Evolutionary conservation across 2,329 filamentous ascomycete genomes (phyloP), one percentile per base, ranked within the genome.

Genomic region (Penicillium corylophilum): DNA sequence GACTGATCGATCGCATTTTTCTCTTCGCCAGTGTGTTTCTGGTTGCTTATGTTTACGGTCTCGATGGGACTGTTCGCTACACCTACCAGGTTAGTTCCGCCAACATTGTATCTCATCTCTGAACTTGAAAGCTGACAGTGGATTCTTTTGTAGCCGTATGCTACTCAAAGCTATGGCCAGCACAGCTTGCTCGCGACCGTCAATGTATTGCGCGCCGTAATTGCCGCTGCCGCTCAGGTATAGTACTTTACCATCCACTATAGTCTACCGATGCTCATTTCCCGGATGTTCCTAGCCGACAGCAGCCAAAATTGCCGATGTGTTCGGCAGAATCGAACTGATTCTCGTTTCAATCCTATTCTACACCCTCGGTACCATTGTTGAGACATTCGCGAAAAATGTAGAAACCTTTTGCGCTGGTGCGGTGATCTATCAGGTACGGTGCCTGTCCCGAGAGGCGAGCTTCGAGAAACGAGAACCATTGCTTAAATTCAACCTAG

Each of bases 11-110:
- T 64, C 81, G 82, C 26, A 56, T 82, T 53, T 74, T 77, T 54
- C 77, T 88, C 64, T 86, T 87, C 68, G 62, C 80, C 9, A 76
- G 82, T 22, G 74, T 87, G 56, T 87, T 87, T 64, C 65, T 87
- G 28, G 71, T 87, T 47, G 80, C 83, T 10, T 88, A 86, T 65
- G 81, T 78, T 29, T 88, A 87, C 64, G 80, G 82, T 2, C 74
- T 86, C 20, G 83, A 86, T 56, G 80, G 80, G 22, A 80, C 74
- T 1, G 73, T 85, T 39, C 77, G 83, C 13, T 55, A 55, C 12
- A 74, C 77, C 6, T 84, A 82, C 60, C 79, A 78, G 60, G 65
- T 67, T 15, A n/a, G 40, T 55, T 20, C 18, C 35, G 39, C 35
- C 36, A 2, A 15, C 24, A 18, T 18, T 6, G n/a, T 35, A 8